These are phyloP conservation scores for Pyrenophora seminiperda DNA, from an alignment of 2,329 filamentous ascomycete genomes.

Conservation along the genomic window DNA sequence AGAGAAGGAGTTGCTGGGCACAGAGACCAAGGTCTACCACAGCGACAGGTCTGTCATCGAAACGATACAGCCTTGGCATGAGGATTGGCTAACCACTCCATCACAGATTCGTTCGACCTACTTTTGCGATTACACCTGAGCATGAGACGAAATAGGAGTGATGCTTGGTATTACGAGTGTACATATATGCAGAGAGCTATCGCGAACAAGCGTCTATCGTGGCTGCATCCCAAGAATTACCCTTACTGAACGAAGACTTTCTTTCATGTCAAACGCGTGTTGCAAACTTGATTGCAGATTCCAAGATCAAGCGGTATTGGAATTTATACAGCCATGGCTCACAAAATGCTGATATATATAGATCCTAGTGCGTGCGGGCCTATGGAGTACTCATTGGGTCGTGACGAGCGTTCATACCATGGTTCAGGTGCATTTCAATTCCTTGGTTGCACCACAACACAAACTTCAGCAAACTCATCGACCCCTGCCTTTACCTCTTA, in stretches of 20 bases:
- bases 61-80: neutral
- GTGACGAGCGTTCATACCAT: neutral
- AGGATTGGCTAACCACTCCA: slow-evolving; percentile 11
- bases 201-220: neutral
- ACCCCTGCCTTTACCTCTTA: neutral
- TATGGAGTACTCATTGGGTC: neutral
- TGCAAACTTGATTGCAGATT: neutral
- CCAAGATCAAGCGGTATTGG: neutral
- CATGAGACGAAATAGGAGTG: slow-evolving; percentile 61
- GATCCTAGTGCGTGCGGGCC: neutral
- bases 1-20: slow-evolving; percentile 88
- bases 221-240: slow-evolving; percentile 3
- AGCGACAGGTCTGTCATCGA: slow-evolving; percentile 72
- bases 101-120: slow-evolving; percentile 68
- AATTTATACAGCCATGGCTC: neutral
- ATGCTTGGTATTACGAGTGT: slow-evolving; percentile 15
- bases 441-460: neutral
- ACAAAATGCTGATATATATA: neutral
- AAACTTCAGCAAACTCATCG: neutral
- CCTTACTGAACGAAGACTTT: slow-evolving; percentile 15
- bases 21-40: slow-evolving; percentile 84
- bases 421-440: slow-evolving; percentile 2
- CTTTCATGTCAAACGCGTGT: slow-evolving; percentile 10
- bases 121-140: slow-evolving; percentile 74
- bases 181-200: slow-evolving; percentile 14